Percentiles rank a stretch among this genome's conserved stretches.
phyloP scores from a whole-genome alignment of 257 asterid genomes.

The Catharanthus roseus region DNA sequence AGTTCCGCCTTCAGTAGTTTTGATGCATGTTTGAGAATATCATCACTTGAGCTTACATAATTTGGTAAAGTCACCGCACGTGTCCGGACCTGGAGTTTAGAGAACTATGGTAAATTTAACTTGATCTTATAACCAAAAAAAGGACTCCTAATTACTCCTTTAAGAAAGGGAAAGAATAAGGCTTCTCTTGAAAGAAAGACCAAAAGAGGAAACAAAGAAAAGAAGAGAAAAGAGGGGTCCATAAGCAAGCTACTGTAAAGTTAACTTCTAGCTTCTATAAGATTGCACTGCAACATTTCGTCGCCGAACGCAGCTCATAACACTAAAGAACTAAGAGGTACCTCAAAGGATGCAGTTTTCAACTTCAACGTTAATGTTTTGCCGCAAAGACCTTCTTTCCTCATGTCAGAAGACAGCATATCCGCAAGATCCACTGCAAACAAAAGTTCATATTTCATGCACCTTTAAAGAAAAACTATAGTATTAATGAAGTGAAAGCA shows the following conservation, averaged over 20 bases:
- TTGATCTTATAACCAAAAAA: not conserved
- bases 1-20: constrained; percentile 90
- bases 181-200: not conserved
- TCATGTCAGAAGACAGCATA: constrained; percentile 77
- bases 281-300: not conserved
- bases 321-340: constrained; percentile 16
- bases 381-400: constrained; percentile 69
- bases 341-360: constrained; percentile 91
- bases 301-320: not conserved
- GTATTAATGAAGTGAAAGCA: not conserved
- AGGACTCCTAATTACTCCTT: not conserved
- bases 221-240: not conserved
- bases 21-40: constrained; percentile 73
- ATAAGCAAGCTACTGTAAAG: not conserved
- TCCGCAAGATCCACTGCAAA: constrained; percentile 79
- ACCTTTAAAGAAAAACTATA: constrained; percentile 4
- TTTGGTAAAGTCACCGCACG: constrained; percentile 77
- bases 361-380: constrained; percentile 83
- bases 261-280: not conserved
- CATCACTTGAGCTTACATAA: constrained; percentile 62
- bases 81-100: constrained; percentile 65
- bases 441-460: constrained; percentile 9
- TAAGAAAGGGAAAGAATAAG: not conserved
- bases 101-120: constrained; percentile 17
- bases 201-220: not conserved